Conservation (phyloP, 768 basidiomycete genomes). For the Amanita muscaria region DNA sequence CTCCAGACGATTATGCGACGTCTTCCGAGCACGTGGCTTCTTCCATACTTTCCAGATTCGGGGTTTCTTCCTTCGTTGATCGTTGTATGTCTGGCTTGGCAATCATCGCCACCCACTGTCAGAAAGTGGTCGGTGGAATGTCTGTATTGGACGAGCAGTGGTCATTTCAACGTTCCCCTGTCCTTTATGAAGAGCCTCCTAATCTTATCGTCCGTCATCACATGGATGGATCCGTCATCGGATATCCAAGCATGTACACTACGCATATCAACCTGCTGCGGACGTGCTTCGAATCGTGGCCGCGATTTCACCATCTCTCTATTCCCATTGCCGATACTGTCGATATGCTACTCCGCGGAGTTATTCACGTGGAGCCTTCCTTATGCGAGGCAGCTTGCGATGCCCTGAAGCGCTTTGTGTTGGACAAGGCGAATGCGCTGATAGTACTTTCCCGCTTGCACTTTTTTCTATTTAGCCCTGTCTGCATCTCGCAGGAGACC, state of each 20-base stretch:
- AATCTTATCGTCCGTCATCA: constrained; percentile 63
- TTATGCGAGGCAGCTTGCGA: constrained; percentile 60
- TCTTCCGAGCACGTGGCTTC: constrained; percentile 57
- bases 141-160: constrained; percentile 83
- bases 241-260: constrained; percentile 52
- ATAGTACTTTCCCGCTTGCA: constrained; percentile 58
- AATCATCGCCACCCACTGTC: constrained; percentile 48
- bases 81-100: constrained; percentile 50
- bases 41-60: constrained; percentile 48
- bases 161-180: constrained; percentile 50
- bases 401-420: constrained; percentile 67
- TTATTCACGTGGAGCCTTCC: constrained; percentile 77
- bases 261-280: constrained; percentile 67
- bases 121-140: constrained; percentile 63
- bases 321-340: constrained; percentile 52
- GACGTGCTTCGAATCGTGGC: constrained; percentile 77
- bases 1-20: constrained; percentile 59
- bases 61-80: constrained; percentile 66
- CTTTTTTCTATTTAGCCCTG: constrained; percentile 66
- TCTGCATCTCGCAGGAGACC: constrained; percentile 53
- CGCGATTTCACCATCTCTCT: constrained; percentile 60
- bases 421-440: constrained; percentile 44
- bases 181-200: constrained; percentile 60
- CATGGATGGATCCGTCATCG: constrained; percentile 46
- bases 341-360: constrained; percentile 71